Evolutionary conservation across 345 rosid species (phyloP).

Genomic region (Schrenkiella parvula): DNA sequence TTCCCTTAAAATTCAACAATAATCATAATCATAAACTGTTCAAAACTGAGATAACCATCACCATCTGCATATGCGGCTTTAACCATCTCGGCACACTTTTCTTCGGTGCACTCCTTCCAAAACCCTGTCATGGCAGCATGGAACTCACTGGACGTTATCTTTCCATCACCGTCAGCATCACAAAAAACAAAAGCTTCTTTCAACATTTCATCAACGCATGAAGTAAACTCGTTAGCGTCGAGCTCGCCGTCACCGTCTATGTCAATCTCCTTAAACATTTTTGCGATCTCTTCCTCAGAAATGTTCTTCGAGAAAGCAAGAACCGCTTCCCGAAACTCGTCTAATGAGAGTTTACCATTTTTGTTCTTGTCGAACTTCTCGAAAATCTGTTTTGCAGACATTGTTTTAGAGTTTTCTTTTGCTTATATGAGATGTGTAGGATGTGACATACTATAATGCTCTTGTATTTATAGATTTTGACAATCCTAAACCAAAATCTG

Average conservation of each 20-base stretch:
- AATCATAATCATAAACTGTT: not conserved
- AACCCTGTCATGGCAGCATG: not conserved
- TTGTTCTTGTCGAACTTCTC: conserved; percentile 17
- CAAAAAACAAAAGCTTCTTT: not conserved
- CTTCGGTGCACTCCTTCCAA: too few species aligned
- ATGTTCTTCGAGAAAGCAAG: not conserved
- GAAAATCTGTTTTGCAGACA: conserved; percentile 7
- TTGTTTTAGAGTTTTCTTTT: not conserved
- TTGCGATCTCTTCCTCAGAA: not conserved
- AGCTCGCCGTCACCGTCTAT: conserved; percentile 16
- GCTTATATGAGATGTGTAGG: not conserved
- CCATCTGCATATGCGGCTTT: too few species aligned
- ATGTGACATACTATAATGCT: not conserved
- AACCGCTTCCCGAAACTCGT: conserved; percentile 1
- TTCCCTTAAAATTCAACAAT: not conserved
- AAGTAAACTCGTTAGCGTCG: not conserved
- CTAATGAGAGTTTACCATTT: too few species aligned
- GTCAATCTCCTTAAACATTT: conserved; percentile 13
- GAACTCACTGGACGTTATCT: not conserved
- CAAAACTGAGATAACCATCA: conserved; percentile 6
- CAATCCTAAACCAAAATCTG: not conserved
- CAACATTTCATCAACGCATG: not conserved
- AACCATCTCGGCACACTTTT: too few species aligned
- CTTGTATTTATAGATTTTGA: not conserved
- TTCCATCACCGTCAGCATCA: conserved; percentile 10